Percentiles rank a stretch among this genome's conserved stretches.
These are phyloP conservation scores for Wickerhamomyces hampshirensis DNA, from an alignment of 805 yeast genomes.

Conservation along the genomic window DNA sequence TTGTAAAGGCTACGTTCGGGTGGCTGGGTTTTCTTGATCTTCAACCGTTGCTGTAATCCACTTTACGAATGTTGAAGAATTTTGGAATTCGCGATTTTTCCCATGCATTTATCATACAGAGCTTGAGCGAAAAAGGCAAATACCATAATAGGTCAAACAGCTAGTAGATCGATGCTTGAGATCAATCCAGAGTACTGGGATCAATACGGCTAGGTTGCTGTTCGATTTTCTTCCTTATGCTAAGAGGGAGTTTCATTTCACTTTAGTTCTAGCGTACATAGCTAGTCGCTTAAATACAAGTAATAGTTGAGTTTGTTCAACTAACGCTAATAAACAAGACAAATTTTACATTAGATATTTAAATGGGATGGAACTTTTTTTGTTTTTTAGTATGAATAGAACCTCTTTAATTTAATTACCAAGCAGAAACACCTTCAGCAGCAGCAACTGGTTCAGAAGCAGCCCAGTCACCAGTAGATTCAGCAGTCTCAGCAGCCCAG, in stretches of 20 bases:
- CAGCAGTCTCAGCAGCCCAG: conserved; percentile 70
- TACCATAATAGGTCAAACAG: too few relatives aligned
- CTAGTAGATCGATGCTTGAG: too few relatives aligned
- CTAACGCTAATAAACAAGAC: conserved; percentile 15
- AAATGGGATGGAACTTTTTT: background rate
- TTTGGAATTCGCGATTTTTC: background rate
- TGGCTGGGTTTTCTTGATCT: background rate
- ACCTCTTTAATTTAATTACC: conserved; percentile 19
- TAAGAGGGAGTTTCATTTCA: too few relatives aligned
- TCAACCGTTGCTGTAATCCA: conserved; percentile 1
- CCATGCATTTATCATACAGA: too few relatives aligned
- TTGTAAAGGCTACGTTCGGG: background rate
- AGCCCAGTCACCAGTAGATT: conserved; percentile 62
- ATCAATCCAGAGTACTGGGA: too few relatives aligned
- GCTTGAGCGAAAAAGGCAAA: too few relatives aligned
- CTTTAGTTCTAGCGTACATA: too few relatives aligned
- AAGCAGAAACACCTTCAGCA: conserved; percentile 24
- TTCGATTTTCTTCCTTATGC: too few relatives aligned
- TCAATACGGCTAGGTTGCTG: too few relatives aligned
- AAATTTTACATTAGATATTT: conserved; percentile 25
- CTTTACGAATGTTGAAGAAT: too few relatives aligned
- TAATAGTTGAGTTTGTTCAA: too few relatives aligned
- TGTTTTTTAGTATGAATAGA: background rate
- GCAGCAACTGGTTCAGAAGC: conserved; percentile 28
- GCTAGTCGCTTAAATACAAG: too few relatives aligned